Evolutionary conservation across 1,139 yeast species (phyloP).

Genomic region (Candida albicans): DNA sequence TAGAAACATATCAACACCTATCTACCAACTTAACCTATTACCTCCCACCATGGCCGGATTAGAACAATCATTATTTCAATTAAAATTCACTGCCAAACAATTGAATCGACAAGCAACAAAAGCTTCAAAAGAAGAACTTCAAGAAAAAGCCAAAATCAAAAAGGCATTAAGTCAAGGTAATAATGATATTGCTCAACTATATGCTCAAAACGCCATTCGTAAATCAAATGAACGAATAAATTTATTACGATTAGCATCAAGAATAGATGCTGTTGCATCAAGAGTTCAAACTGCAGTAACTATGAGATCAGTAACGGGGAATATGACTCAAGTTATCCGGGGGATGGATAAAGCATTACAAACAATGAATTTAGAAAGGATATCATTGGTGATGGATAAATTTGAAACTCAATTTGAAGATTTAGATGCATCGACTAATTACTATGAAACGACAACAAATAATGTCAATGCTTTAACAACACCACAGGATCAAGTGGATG

Average conservation of each 20-base stretch:
- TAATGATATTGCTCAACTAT: conserved; percentile 88
- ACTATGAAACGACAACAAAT: conserved; percentile 87
- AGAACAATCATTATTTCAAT: conserved; percentile 48
- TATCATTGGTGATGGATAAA: conserved; percentile 94
- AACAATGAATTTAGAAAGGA: conserved; percentile 90
- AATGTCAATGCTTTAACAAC: conserved; percentile 85
- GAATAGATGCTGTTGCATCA: conserved; percentile 95
- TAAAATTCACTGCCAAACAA: conserved; percentile 89
- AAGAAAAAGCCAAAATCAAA: conserved; percentile 85
- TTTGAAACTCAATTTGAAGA: conserved; percentile 97
- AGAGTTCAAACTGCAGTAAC: conserved; percentile 97
- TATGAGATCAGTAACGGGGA: conserved; percentile 91
- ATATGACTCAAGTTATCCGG: conserved; percentile 86
- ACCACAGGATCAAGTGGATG: conserved; percentile 95
- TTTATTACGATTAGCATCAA: conserved; percentile 75
- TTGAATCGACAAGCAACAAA: conserved; percentile 84
- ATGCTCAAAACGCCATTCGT: conserved; percentile 94
- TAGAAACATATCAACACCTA: too few relatives aligned
- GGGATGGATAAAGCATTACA: conserved; percentile 98
- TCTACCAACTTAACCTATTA: too few relatives aligned
- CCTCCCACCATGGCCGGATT: conserved; percentile 47
- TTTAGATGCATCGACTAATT: conserved; percentile 88
- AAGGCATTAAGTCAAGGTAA: conserved; percentile 86
- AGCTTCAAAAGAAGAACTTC: conserved; percentile 86
- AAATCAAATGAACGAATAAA: conserved; percentile 86